Evolutionary conservation across 768 basidiomycete genomes (phyloP), one percentile per base, ranked within the genome.

Genomic region (Paxillus involutus): DNA sequence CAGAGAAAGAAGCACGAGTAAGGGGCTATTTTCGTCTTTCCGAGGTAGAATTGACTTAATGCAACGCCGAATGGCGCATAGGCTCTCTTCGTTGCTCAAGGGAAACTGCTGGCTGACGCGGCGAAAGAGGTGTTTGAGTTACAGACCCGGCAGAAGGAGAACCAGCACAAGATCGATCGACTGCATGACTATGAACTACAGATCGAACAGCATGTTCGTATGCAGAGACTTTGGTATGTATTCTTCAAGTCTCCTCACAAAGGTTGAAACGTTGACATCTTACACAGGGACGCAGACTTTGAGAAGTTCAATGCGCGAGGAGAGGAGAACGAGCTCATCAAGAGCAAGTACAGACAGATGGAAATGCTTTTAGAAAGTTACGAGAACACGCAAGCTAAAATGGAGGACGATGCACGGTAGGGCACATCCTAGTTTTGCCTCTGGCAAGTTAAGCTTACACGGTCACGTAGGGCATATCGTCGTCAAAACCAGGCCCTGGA

Each of bases 131-230:
- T 91, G 1, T 89, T 89, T 62, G 77, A 82, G 49, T 73, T 96
- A 30, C 75, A 87, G 65, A 94, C 90, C 17, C 80, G 86, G 61
- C 78, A 80, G 59, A 89, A 90, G 61, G 90, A 90, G 69, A 85
- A 79, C 44, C 81, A 85, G 55, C 89, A 89, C 62, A 94, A 94
- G 65, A 81, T 96, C 12, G 84, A 86, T 56, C 81, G 89, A 16
- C 75, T 96, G 41, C 74, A 78, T 47, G 92, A 96, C 67, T 96
- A 94, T 59, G 94, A 97, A 65, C 76, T 74, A n/a, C 87, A 90
- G 60, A 91, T 96, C 43, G 86, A 91, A 49, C 89, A 94, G 62
- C 80, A 91, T 55, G 74, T 86, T 41, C 82, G 84, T 52, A 80
- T 88, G 63, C 89, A 92, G 63, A 78, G 80, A 47, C 71, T 93